Conservation (phyloP, 2,329 filamentous ascomycete genomes). For the Exophiala dermatitidis region DNA sequence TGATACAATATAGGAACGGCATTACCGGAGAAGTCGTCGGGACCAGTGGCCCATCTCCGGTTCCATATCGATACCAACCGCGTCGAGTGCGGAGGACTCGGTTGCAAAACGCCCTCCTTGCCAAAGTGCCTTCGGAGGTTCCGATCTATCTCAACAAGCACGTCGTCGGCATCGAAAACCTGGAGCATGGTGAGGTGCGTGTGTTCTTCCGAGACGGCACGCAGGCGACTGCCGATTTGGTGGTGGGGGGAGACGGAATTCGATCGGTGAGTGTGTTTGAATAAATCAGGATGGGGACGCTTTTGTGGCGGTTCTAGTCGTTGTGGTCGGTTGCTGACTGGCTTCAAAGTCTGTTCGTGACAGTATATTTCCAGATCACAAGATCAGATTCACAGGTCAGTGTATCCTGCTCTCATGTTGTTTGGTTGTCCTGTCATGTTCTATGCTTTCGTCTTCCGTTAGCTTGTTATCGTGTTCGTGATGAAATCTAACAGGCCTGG, state of each 20-base stretch:
- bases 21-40: slow-evolving; percentile 29
- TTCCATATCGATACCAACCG: slow-evolving; percentile 23
- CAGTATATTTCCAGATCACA: slow-evolving; percentile 38
- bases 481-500: no score
- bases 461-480: no score
- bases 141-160: slow-evolving; percentile 42
- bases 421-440: not conserved
- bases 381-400: slow-evolving; percentile 40
- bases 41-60: slow-evolving; percentile 10
- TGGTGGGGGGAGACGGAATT: slow-evolving; percentile 32
- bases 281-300: not conserved
- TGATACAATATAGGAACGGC: no score
- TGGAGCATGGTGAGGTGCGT: slow-evolving; percentile 33
- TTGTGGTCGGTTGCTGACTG: not conserved
- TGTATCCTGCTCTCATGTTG: not conserved
- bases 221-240: slow-evolving; percentile 27
- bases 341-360: slow-evolving; percentile 36
- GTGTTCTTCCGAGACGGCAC: slow-evolving; percentile 44
- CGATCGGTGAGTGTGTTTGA: slow-evolving; percentile 18
- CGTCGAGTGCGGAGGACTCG: slow-evolving; percentile 32
- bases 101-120: slow-evolving; percentile 45
- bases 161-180: slow-evolving; percentile 36
- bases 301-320: not conserved
- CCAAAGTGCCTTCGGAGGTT: slow-evolving; percentile 39
- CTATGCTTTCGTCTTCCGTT: slow-evolving; percentile 27